A percentile compares a stretch with the other conserved stretches of the same genome.
These are phyloP conservation scores for Boletus subparvulus DNA, from an alignment of 768 basidiomycete genomes.

Conservation along the genomic window DNA sequence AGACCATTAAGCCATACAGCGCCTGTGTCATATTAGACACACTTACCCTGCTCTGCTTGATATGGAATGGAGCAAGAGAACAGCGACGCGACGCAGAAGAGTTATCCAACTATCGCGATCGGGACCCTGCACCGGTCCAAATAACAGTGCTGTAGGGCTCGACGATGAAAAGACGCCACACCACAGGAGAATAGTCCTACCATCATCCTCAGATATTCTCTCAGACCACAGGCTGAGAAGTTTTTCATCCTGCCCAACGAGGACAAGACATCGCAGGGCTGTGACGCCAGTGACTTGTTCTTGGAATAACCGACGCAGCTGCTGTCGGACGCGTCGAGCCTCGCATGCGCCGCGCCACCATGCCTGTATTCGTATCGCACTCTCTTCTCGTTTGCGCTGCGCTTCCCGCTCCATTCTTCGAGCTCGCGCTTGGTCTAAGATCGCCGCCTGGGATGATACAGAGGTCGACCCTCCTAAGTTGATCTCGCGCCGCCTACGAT, in stretches of 20 bases:
- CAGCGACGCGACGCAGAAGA: slow-evolving; percentile 49
- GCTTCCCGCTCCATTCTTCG: slow-evolving; percentile 58
- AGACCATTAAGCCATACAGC: background rate
- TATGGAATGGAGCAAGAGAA: slow-evolving; percentile 53
- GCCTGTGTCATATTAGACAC: background rate
- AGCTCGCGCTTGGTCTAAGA: slow-evolving; percentile 63
- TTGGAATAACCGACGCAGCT: slow-evolving; percentile 52
- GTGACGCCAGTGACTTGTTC: slow-evolving; percentile 51
- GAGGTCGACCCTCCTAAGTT: slow-evolving; percentile 70
- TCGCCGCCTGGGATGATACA: slow-evolving; percentile 49
- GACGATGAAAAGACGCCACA: background rate
- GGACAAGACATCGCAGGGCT: slow-evolving; percentile 63
- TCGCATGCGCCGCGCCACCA: slow-evolving; percentile 63
- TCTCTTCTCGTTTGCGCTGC: slow-evolving; percentile 54
- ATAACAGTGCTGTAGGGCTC: slow-evolving; percentile 37
- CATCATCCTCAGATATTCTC: slow-evolving; percentile 19
- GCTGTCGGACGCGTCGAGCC: slow-evolving; percentile 38
- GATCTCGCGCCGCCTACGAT: slow-evolving; percentile 58
- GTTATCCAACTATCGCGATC: slow-evolving; percentile 57
- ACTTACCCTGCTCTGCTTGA: slow-evolving; percentile 53
- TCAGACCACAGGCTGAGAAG: slow-evolving; percentile 36
- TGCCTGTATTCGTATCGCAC: slow-evolving; percentile 61
- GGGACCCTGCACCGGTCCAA: slow-evolving; percentile 38
- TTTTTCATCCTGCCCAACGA: slow-evolving; percentile 47
- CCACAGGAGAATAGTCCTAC: slow-evolving; percentile 8